These are phyloP conservation scores for Curvularia lunata DNA, from an alignment of 2,329 filamentous ascomycete species.

Conservation along the genomic window DNA sequence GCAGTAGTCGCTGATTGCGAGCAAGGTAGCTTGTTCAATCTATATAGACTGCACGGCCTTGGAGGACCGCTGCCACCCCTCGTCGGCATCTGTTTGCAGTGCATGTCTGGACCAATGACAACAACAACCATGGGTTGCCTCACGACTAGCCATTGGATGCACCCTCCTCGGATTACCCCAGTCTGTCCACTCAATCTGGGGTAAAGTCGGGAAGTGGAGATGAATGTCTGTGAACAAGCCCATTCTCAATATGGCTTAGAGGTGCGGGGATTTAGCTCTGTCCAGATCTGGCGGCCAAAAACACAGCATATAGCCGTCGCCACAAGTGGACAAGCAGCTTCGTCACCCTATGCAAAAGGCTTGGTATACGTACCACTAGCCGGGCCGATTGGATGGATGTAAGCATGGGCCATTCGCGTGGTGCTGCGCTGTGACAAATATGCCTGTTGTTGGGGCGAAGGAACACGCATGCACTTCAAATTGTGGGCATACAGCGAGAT, in stretches of 20 bases:
- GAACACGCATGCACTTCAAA: neutral
- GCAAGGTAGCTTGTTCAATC: constrained; percentile 4
- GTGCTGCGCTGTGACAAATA: neutral
- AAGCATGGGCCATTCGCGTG: neutral
- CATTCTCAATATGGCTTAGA: neutral
- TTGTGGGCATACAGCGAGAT: neutral
- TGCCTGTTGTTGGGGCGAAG: neutral
- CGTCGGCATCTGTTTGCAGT: neutral
- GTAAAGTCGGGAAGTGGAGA: constrained; percentile 5
- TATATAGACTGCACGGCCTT: constrained; percentile 8
- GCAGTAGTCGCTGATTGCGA: neutral
- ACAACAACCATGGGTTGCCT: neutral
- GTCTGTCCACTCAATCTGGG: neutral
- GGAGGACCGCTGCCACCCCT: neutral
- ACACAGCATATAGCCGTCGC: neutral
- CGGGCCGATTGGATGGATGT: neutral
- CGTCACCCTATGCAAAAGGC: neutral
- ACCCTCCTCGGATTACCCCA: neutral
- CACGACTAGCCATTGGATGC: neutral
- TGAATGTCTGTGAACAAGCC: neutral
- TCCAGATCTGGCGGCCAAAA: neutral
- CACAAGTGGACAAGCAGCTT: neutral
- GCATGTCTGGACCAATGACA: neutral
- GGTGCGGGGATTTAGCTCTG: neutral
- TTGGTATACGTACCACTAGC: neutral